Conservation (phyloP, 2,329 filamentous ascomycete genomes). For the Alternaria ventricosa region DNA sequence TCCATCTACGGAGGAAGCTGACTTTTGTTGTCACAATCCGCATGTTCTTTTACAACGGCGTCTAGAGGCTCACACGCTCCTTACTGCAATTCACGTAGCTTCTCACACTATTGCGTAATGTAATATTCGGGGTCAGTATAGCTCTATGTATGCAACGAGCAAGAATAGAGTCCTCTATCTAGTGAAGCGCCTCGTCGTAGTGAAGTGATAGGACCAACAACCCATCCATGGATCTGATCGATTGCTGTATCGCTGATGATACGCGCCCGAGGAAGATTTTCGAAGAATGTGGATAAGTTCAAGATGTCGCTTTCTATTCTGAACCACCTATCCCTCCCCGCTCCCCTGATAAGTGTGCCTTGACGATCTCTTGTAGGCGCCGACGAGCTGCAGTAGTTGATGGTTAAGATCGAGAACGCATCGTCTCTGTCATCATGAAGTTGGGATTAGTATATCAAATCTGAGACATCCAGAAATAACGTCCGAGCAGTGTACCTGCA, state of each 20-base stretch:
- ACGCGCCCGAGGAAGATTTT: not conserved
- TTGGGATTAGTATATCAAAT: not conserved
- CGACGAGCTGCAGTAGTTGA: not conserved
- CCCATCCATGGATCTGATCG: not conserved
- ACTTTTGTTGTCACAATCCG: too few species aligned
- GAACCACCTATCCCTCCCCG: not conserved
- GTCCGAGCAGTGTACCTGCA: not conserved
- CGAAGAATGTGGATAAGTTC: not conserved
- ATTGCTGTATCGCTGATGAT: not conserved
- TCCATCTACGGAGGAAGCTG: too few species aligned
- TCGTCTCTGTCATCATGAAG: not conserved
- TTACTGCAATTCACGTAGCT: too few species aligned
- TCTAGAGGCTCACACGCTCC: too few species aligned
- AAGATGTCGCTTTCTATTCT: not conserved
- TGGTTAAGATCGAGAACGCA: not conserved
- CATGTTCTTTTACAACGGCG: too few species aligned
- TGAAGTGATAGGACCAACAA: not conserved
- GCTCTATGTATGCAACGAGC: not conserved
- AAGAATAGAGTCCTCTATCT: not conserved
- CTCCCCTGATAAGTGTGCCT: not conserved
- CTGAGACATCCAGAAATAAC: constrained; percentile 6
- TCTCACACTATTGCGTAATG: too few species aligned
- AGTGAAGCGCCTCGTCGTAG: not conserved
- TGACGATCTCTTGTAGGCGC: not conserved
- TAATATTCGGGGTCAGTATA: not conserved